Base-by-base conservation (phyloP, 371 early-diverging fungal species). In the Lichtheimia ramosa region DNA sequence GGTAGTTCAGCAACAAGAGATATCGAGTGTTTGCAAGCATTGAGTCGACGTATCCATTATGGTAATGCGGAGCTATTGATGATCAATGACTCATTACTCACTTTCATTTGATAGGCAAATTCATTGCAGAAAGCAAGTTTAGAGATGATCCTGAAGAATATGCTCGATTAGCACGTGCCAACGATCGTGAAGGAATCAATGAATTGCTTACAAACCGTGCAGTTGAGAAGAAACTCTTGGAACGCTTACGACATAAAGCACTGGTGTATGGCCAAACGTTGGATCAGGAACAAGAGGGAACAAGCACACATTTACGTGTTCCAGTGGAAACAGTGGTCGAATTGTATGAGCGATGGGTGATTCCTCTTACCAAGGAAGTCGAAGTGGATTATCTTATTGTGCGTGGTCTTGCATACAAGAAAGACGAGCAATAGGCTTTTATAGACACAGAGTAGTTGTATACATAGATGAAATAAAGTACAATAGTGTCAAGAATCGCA, bases 41-140 rank as follows among this genome's bases (percentile, higher is more conserved):
- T 97, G 39, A 92, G 93, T 57, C 85, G 93, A 50, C 86, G 98
- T 58, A 95, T 97, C 64, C 98, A 97, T 71, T 96, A 91, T 66
- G 98, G 95, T 89, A 78, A 55, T 56, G 46, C 46, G 34, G 34
- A 34, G 34, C 34, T 34, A 34, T 34, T 0, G 27, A 27, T 4
- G n/a, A 27, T 34, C 34, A 34, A 34, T 34, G 34, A 34, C 34
- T 34, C 34, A 34, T 34, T 34, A 8, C 34, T 34, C 15, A 46
- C 46, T 46, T 13, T 46, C 6, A 18, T 8, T 5, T 16, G 14
- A 24, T 62, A 91, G 92, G 95, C 57, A 97, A 96, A 75, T 97
- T 93, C 63, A 92, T 96, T 48, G 97, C 97, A 20, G 98, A 97
- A 68, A 90, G 96, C 21, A 97, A 97, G 73, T 97, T 95, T 73